phyloP scores from a whole-genome alignment of 1,284 basidiomycete genomes.

The Ustilago nuda region DNA sequence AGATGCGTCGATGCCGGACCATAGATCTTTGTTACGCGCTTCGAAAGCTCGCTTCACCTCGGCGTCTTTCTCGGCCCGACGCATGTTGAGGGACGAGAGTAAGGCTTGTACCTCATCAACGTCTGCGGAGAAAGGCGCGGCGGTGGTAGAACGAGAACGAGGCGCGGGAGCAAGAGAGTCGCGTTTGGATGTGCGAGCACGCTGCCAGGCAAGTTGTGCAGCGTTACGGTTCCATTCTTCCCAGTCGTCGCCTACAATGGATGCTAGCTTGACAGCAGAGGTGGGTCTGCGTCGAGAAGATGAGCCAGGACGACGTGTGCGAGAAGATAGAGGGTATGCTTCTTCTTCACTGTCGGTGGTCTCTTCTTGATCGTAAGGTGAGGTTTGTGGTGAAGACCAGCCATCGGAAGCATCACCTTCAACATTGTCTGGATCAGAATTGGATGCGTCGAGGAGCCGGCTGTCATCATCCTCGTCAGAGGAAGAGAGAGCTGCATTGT shows the following conservation, averaged over 20 bases:
- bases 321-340: slow-evolving; percentile 23
- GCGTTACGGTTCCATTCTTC: slow-evolving; percentile 52
- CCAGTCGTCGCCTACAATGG: slow-evolving; percentile 37
- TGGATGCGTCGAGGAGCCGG: slow-evolving; percentile 4
- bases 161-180: slow-evolving; percentile 7
- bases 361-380: slow-evolving; percentile 26
- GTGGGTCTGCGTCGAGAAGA: slow-evolving; percentile 5
- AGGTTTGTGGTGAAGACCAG: slow-evolving; percentile 34
- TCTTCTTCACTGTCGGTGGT: slow-evolving; percentile 50
- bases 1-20: slow-evolving; percentile 63
- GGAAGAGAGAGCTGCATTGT: slow-evolving; percentile 29
- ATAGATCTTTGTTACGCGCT: slow-evolving; percentile 58
- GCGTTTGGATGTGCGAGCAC: slow-evolving; percentile 13
- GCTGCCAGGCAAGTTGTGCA: slow-evolving; percentile 27
- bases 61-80: slow-evolving; percentile 52
- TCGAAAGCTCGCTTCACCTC: slow-evolving; percentile 60
- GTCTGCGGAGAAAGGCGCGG: slow-evolving; percentile 19
- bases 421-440: slow-evolving; percentile 9
- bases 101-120: slow-evolving; percentile 58
- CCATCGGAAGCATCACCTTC: slow-evolving; percentile 18
- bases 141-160: slow-evolving; percentile 12
- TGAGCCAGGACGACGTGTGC: background rate
- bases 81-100: slow-evolving; percentile 54
- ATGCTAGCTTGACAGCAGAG: slow-evolving; percentile 23
- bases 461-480: slow-evolving; percentile 26